These are phyloP conservation scores for Eremomyces bilateralis DNA, from an alignment of 495 filamentous ascomycete species.

Conservation along the genomic window DNA sequence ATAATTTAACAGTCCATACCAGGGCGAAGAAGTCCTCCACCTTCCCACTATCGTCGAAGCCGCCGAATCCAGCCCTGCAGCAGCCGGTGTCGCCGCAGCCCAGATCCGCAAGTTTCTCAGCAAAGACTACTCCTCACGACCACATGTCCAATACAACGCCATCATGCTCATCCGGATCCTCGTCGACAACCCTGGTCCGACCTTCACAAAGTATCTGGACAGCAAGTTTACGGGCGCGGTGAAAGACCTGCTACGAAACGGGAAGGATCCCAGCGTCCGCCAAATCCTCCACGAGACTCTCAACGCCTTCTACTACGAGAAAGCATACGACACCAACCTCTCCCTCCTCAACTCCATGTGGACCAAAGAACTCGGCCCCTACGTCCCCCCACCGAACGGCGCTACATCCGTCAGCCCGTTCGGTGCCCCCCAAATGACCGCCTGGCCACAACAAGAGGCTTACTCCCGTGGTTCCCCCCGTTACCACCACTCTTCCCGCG, in stretches of 20 bases:
- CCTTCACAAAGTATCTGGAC: conserved; percentile 74
- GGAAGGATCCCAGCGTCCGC: conserved; percentile 52
- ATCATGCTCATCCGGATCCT: conserved; percentile 93
- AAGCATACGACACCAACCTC: conserved; percentile 52
- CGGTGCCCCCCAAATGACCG: conserved; percentile 5
- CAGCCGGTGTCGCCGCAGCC: conserved; percentile 54
- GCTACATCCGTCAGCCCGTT: conserved; percentile 10
- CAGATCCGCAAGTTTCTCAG: conserved; percentile 65
- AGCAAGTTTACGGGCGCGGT: conserved; percentile 51
- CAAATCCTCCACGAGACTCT: conserved; percentile 76
- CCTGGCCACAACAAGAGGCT: not conserved
- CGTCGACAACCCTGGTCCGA: conserved; percentile 70
- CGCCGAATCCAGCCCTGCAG: conserved; percentile 74
- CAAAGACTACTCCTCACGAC: conserved; percentile 36
- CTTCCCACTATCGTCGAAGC: conserved; percentile 90
- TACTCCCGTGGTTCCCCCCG: not conserved
- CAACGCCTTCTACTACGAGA: conserved; percentile 44
- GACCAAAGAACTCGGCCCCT: conserved; percentile 40
- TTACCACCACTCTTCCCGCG: conserved; percentile 14
- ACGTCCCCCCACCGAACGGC: conserved; percentile 1
- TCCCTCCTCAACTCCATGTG: conserved; percentile 54
- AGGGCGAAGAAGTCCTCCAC: conserved; percentile 76
- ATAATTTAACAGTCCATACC: conserved; percentile 3
- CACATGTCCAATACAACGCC: conserved; percentile 76
- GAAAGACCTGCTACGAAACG: conserved; percentile 53